These are phyloP conservation scores for Crepidotus variabilis DNA, from an alignment of 768 basidiomycete species.

Conservation along the genomic window DNA sequence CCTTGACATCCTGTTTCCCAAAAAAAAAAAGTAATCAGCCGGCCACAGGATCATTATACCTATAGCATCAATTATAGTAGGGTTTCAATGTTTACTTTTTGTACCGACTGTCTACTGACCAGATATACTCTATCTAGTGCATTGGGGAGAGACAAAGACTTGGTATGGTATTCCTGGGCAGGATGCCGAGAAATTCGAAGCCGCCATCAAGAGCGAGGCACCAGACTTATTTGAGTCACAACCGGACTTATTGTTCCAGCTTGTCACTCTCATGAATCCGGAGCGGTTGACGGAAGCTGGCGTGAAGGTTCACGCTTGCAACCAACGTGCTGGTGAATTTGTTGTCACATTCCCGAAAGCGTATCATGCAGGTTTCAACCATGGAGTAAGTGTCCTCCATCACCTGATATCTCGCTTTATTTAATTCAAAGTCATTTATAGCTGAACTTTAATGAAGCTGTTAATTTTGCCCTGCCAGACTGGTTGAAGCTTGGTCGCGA, in stretches of 20 bases:
- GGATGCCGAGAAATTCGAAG: constrained; percentile 94
- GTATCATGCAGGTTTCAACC: constrained; percentile 98
- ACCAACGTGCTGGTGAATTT: constrained; percentile 96
- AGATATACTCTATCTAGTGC: constrained; percentile 57
- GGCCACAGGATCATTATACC: constrained; percentile 87
- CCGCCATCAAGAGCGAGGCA: constrained; percentile 90
- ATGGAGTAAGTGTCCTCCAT: constrained; percentile 65
- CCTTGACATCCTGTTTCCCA: neutral
- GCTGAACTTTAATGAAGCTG: constrained; percentile 99
- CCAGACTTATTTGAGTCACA: constrained; percentile 98
- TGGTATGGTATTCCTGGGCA: constrained; percentile 99
- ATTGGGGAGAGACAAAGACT: constrained; percentile 99
- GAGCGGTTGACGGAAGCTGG: constrained; percentile 81
- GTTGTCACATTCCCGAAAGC: constrained; percentile 98
- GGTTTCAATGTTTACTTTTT: constrained; percentile 22
- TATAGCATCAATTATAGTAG: constrained; percentile 92
- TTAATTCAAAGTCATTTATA: constrained; percentile 30
- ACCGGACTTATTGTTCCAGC: constrained; percentile 93
- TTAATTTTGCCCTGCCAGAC: constrained; percentile 96
- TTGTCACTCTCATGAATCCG: constrained; percentile 97
- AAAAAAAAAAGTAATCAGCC: neutral
- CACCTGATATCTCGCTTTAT: neutral
- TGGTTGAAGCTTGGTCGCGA: constrained; percentile 88
- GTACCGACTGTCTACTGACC: constrained; percentile 13
- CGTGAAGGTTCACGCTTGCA: constrained; percentile 90